A percentile compares a stretch with the other conserved stretches of the same genome.
phyloP scores from a whole-genome alignment of 2,329 filamentous ascomycete species.

The Stachybotrys elegans region DNA sequence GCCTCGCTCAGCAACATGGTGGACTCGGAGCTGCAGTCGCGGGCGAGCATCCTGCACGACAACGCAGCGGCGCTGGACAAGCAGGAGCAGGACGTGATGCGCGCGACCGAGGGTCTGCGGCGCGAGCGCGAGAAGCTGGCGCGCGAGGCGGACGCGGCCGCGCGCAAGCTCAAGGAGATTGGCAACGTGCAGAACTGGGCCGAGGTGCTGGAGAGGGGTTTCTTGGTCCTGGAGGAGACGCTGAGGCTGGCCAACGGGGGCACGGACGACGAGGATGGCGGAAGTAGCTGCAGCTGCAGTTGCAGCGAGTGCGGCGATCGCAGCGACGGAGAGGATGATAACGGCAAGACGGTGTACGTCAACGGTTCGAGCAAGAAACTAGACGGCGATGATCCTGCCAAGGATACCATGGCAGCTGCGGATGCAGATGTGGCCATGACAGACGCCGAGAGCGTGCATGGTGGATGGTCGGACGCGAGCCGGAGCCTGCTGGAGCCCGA shows the following conservation, averaged over 20 bases:
- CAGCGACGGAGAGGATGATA: slow-evolving; percentile 11
- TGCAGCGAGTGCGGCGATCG: slow-evolving; percentile 32
- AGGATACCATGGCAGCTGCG: slow-evolving; percentile 5
- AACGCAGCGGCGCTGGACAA: slow-evolving; percentile 60
- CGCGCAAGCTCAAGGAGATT: slow-evolving; percentile 66
- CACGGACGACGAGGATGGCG: slow-evolving; percentile 10
- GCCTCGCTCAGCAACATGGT: slow-evolving; percentile 65
- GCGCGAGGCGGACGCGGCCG: slow-evolving; percentile 57
- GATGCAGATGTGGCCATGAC: slow-evolving; percentile 17
- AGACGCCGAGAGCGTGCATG: slow-evolving; percentile 13
- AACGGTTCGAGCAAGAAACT: neutral
- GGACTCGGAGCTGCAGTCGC: slow-evolving; percentile 62
- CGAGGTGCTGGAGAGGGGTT: slow-evolving; percentile 69
- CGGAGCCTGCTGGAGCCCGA: slow-evolving; percentile 30
- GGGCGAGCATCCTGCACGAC: slow-evolving; percentile 63
- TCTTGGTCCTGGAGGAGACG: slow-evolving; percentile 61
- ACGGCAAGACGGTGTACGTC: slow-evolving; percentile 4
- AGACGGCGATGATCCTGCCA: slow-evolving; percentile 3
- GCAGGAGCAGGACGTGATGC: slow-evolving; percentile 62
- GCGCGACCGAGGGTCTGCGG: slow-evolving; percentile 54
- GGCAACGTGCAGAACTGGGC: slow-evolving; percentile 85
- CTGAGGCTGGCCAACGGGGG: slow-evolving; percentile 46
- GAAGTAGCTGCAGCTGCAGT: slow-evolving; percentile 24
- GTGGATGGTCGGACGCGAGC: slow-evolving; percentile 30
- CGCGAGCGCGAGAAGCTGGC: slow-evolving; percentile 62